Base-by-base conservation (phyloP, 2,329 filamentous ascomycete genomes). In the Aspergillus sp. region DNA sequence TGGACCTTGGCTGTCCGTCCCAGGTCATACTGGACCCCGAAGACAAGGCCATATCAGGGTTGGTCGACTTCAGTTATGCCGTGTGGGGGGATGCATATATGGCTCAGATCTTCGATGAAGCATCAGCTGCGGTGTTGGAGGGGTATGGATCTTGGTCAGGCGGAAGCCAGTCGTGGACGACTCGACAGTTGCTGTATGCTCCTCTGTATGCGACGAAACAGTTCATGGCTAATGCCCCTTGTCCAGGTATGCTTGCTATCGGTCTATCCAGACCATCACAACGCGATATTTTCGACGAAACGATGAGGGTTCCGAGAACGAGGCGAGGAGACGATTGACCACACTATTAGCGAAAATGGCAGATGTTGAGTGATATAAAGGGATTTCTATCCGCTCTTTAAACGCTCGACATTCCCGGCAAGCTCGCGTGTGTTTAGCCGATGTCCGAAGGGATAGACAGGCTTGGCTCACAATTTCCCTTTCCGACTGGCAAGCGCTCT, bases 81-180 rank as follows among this genome's bases (percentile, higher is more conserved):
- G 61, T 83, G 3, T 84, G 81, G 80, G 82, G 82, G 1, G 82
- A 84, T 63, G 67, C 78, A 9, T 70, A 79, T 54, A 76, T 84
- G 73, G 77, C 74, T 7, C 78, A 79, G 50, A 74, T 79, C 20
- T 79, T 79, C 49, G 73, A 70, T 26, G 55, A 61, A 20, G 64
- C 70, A 19, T 70, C 67, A 2, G 42, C 63, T n/a, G 65, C 70
- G 11, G 60, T 73, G 26, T 54, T 73, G 17, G 65, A 71, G 30
- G 73, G 70, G 2, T 73, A 68, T 52, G 72, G 68, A 33, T 57
- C 64, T 10, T 50, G 56, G 36, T 47, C 44, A 11, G 56, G 60
- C 17, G 61, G 63, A 38, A 60, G 49, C 8, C 54, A 63, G 41
- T 58, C 56, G 24, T 65, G 67, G 51, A 57, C 51, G 16, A 65